Conservation (phyloP, 768 basidiomycete species). For the Boletus rubescentipes region DNA sequence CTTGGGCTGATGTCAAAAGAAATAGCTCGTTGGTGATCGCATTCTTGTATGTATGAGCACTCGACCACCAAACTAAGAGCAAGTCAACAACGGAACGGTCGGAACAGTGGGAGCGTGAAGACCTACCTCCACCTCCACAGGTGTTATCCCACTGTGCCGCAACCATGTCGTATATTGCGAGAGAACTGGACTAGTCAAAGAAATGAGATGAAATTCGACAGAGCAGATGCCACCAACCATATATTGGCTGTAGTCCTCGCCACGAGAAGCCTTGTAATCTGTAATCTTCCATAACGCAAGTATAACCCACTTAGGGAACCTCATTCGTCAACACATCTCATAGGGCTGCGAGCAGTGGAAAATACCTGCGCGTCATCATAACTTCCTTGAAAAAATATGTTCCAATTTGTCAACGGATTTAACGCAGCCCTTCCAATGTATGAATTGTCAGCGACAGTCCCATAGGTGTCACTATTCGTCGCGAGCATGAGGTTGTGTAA, state of each 20-base stretch:
- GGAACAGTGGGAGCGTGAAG: not conserved
- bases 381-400: constrained; percentile 42
- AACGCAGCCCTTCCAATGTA: constrained; percentile 46
- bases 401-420: constrained; percentile 43
- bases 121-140: constrained; percentile 51
- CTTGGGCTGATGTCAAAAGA: constrained; percentile 48
- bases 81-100: not conserved
- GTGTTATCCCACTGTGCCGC: constrained; percentile 49
- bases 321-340: not conserved
- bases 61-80: constrained; percentile 54
- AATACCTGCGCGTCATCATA: constrained; percentile 54
- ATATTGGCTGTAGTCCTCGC: constrained; percentile 25
- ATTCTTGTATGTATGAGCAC: constrained; percentile 55
- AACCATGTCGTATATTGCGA: constrained; percentile 50
- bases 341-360: not conserved
- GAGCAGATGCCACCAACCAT: constrained; percentile 16
- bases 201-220: constrained; percentile 29
- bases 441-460: constrained; percentile 40
- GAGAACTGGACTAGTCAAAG: constrained; percentile 43
- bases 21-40: constrained; percentile 62
- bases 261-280: constrained; percentile 48
- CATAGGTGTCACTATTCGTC: constrained; percentile 41
- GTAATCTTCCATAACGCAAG: constrained; percentile 58
- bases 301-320: constrained; percentile 48
- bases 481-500: constrained; percentile 59